Conservation (phyloP, 2,329 filamentous ascomycete genomes). For the Trichoderma koningii region DNA sequence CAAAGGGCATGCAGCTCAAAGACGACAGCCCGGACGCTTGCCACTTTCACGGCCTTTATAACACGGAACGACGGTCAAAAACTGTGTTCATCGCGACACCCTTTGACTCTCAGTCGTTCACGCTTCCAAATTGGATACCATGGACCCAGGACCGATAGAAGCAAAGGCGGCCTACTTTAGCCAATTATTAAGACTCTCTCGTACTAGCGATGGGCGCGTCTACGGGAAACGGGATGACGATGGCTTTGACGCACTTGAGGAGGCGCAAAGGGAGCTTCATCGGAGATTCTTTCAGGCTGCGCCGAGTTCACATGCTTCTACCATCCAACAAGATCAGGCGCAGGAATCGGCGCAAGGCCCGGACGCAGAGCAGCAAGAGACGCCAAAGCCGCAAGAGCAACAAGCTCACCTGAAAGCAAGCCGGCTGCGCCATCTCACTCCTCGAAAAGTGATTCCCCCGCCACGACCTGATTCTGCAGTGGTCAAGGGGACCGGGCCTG, state of each 20-base stretch:
- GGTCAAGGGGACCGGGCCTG: slow-evolving; percentile 33
- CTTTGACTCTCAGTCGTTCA: no score
- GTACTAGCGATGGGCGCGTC: background rate
- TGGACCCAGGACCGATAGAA: slow-evolving; percentile 31
- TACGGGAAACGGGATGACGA: slow-evolving; percentile 33
- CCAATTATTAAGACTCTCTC: slow-evolving; percentile 39
- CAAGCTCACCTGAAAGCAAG: background rate
- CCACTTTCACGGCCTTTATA: no score
- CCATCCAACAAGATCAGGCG: background rate
- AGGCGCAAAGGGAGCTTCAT: slow-evolving; percentile 38
- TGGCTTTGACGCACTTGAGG: slow-evolving; percentile 37
- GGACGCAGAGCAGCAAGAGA: background rate
- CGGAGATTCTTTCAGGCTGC: slow-evolving; percentile 36
- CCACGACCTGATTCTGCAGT: slow-evolving; percentile 27
- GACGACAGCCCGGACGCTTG: no score
- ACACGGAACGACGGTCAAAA: no score
- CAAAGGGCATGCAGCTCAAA: no score
- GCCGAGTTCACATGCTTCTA: background rate
- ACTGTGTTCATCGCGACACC: background rate
- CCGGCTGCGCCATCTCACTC: slow-evolving; percentile 26
- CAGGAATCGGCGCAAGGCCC: background rate
- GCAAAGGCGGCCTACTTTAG: slow-evolving; percentile 53
- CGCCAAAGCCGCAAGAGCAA: background rate
- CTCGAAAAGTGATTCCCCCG: slow-evolving; percentile 28
- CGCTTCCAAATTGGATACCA: slow-evolving; percentile 1